These are phyloP conservation scores for Candida labiduridarum DNA, from an alignment of 1,139 yeast species.

Conservation along the genomic window DNA sequence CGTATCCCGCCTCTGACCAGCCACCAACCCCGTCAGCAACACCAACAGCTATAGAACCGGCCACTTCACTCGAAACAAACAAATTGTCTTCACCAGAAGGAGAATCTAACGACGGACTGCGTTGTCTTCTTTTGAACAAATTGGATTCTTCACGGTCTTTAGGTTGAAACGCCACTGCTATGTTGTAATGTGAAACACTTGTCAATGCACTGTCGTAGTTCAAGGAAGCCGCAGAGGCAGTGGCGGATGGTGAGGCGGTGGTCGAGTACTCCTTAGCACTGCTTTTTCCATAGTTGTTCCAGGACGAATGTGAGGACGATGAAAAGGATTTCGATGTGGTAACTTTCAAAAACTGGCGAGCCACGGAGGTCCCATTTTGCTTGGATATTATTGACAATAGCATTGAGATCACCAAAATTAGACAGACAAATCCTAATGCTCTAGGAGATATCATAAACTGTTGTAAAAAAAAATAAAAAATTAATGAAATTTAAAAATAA, in stretches of 20 bases:
- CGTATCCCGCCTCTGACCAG: conserved; percentile 91
- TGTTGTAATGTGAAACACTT: conserved; percentile 44
- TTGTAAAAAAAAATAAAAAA: not conserved
- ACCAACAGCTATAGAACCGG: conserved; percentile 66
- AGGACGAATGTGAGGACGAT: conserved; percentile 6
- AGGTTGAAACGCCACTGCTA: conserved; percentile 74
- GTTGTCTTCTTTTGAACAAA: conserved; percentile 30
- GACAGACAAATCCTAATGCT: conserved; percentile 4
- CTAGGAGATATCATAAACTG: conserved; percentile 4
- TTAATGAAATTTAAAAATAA: not conserved
- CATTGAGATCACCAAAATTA: conserved; percentile 28
- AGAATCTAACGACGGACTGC: conserved; percentile 43
- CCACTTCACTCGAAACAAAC: conserved; percentile 53
- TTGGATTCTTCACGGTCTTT: conserved; percentile 61
- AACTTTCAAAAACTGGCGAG: conserved; percentile 1
- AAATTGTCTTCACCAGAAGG: conserved; percentile 90
- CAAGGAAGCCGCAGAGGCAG: conserved; percentile 15
- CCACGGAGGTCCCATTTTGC: conserved; percentile 18
- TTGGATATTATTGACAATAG: conserved; percentile 29
- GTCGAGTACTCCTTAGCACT: conserved; percentile 1
- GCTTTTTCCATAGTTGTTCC: not conserved
- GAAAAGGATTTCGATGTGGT: conserved; percentile 5
- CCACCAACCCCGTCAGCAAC: conserved; percentile 99
- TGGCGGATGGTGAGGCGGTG: conserved; percentile 14
- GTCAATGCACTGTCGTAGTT: conserved; percentile 23